Percentiles rank a stretch among this genome's conserved stretches.
phyloP scores from a whole-genome alignment of 2,329 filamentous ascomycete species.

The Hypoxylon sp. region DNA sequence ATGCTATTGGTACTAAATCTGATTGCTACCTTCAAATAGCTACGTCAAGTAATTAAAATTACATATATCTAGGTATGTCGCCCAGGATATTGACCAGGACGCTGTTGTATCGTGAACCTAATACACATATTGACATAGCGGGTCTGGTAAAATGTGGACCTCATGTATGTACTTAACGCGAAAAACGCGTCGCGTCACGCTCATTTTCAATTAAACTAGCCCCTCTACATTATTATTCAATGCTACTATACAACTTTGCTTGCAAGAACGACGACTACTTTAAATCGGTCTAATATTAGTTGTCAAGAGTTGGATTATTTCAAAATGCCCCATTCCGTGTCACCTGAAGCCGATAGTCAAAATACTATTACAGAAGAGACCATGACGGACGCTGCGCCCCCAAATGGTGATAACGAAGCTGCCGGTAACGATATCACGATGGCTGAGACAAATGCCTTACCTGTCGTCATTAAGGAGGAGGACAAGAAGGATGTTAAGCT shows the following conservation, averaged over 20 bases:
- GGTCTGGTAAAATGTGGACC: neutral
- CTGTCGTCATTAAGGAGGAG: constrained; percentile 37
- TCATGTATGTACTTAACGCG: constrained; percentile 29
- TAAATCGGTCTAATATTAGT: neutral
- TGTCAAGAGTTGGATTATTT: neutral
- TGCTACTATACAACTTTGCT: constrained; percentile 4
- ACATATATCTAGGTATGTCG: neutral
- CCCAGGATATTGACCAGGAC: neutral
- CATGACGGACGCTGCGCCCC: constrained; percentile 54
- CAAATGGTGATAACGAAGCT: constrained; percentile 52
- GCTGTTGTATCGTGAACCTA: neutral
- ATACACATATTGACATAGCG: neutral
- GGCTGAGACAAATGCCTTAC: constrained; percentile 54
- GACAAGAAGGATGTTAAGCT: constrained; percentile 66
- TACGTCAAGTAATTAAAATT: neutral
- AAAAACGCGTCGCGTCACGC: constrained; percentile 41
- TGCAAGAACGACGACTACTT: neutral
- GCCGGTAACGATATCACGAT: constrained; percentile 59
- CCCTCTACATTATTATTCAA: constrained; percentile 23
- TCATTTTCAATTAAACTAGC: constrained; percentile 42
- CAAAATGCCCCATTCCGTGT: constrained; percentile 64
- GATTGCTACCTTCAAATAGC: neutral
- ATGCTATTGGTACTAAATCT: neutral
- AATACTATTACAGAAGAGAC: constrained; percentile 55
- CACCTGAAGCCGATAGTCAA: constrained; percentile 51